Evolutionary conservation across 2,329 filamentous ascomycete genomes (phyloP), one percentile per base, ranked within the genome.

Genomic region (Tolypocladium tundrense): DNA sequence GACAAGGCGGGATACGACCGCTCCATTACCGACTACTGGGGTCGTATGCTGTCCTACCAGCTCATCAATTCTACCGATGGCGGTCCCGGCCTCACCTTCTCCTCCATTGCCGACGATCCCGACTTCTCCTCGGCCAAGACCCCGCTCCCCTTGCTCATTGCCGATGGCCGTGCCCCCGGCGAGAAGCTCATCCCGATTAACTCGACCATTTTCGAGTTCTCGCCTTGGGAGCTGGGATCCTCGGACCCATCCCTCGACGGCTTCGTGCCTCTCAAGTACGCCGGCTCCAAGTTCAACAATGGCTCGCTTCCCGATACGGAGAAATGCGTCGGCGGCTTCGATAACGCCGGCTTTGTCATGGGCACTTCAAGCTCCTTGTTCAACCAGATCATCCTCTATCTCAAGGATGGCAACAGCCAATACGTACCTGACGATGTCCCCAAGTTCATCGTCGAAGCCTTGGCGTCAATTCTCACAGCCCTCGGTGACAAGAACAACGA

Each of bases 11-110:
- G 74, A 24, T 78, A 71, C 61, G 68, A 77, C 41, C 83, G 82
- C 4, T 88, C 89, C 10, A 79, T 96, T 58, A 96, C 92, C 0
- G 92, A 97, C 74, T 91, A 91, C 71, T 96, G 91, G 88, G 90
- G 89, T 35, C 87, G 91, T 59, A 89, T 89, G 53, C 79, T 96
- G n/a, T 87, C 87, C 1, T 95, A 88, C 72, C 91, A 96, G 73
- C 81, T 96, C 53, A 82, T 96, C 68, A 88, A 93, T 68, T 88
- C 83, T 7, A 80, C 79, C 1, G 74, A 88, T 60, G 92, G 91
- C 43, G 91, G 90, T 0, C 84, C 87, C 16, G 79, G 77, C 16
- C 91, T 88, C 67, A 96, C 91, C 4, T 96, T 87, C 75, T 95
- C 90, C 3, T 94, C 90, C 4, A 77, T 78, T 64, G 75, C 70